Evolutionary conservation across 1,284 basidiomycete species (phyloP).

Genomic region (Pseudozyma sp.): DNA sequence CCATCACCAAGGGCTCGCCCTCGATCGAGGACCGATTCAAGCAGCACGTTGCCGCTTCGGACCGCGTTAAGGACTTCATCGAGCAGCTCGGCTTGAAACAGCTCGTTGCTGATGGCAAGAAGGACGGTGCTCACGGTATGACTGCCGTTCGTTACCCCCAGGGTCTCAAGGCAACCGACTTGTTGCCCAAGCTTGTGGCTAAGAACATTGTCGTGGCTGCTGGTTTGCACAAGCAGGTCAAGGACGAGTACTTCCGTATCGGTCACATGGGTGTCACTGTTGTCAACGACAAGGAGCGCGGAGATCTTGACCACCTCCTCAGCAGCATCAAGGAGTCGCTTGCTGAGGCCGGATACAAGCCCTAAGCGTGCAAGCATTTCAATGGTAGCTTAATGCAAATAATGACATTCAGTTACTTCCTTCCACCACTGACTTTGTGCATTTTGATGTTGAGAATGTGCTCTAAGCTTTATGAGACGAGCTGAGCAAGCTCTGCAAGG

Average conservation of each 20-base stretch:
- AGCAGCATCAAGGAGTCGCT: constrained; percentile 75
- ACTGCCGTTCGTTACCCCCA: constrained; percentile 66
- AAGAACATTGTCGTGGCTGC: constrained; percentile 86
- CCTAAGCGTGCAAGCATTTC: constrained; percentile 5
- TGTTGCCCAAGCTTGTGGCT: constrained; percentile 72
- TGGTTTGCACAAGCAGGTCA: constrained; percentile 87
- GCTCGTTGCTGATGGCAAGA: constrained; percentile 62
- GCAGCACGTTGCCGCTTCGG: constrained; percentile 80
- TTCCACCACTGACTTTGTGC: no score
- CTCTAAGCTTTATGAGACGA: constrained; percentile 1
- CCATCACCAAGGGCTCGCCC: constrained; percentile 74
- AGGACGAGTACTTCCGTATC: constrained; percentile 75
- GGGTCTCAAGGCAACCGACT: constrained; percentile 61
- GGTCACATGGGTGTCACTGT: constrained; percentile 91
- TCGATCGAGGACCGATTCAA: constrained; percentile 84
- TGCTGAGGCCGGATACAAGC: constrained; percentile 71
- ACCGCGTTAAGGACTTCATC: constrained; percentile 80
- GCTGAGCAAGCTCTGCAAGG: constrained; percentile 22
- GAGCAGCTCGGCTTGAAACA: constrained; percentile 75
- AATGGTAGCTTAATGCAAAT: not conserved
- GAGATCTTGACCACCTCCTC: constrained; percentile 82
- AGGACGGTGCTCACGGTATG: constrained; percentile 68
- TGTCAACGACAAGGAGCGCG: constrained; percentile 72
- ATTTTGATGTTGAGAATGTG: not conserved
- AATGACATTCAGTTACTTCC: no score